Evolutionary conservation across 2,329 filamentous ascomycete genomes (phyloP).

Genomic region (Chaetomiaceae sp.): DNA sequence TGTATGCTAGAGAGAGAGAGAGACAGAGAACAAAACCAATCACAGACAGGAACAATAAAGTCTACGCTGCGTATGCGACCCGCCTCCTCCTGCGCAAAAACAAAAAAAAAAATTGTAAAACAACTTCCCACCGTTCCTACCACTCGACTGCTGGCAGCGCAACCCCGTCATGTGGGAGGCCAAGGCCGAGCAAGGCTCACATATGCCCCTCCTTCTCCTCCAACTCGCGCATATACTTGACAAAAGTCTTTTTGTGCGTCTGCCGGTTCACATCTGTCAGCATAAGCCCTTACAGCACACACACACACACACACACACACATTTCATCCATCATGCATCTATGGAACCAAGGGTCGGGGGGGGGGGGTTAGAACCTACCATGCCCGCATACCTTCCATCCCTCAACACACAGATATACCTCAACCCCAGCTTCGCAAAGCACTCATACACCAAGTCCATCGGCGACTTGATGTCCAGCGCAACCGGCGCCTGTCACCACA

Average conservation of each 20-base stretch:
- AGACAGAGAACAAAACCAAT: background rate
- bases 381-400: slow-evolving; percentile 79
- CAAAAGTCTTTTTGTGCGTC: slow-evolving; percentile 95
- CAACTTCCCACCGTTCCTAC: too few relatives aligned
- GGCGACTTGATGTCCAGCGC: slow-evolving; percentile 83
- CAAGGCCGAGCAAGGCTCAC: too few relatives aligned
- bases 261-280: slow-evolving; percentile 30
- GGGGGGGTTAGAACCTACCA: slow-evolving; percentile 72
- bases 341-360: too few relatives aligned
- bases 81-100: background rate
- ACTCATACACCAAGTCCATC: slow-evolving; percentile 94
- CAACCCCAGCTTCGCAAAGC: slow-evolving; percentile 89
- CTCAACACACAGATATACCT: slow-evolving; percentile 86
- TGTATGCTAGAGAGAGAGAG: background rate
- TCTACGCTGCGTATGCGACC: background rate
- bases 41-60: background rate
- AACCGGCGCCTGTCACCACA: slow-evolving; percentile 59
- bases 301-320: too few relatives aligned
- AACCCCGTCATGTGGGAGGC: too few relatives aligned
- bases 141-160: too few relatives aligned
- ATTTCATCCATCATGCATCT: too few relatives aligned
- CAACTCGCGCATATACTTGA: slow-evolving; percentile 84
- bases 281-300: slow-evolving; percentile 4
- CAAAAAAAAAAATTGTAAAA: background rate
- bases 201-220: slow-evolving; percentile 47